Evolutionary conservation across 495 filamentous ascomycete genomes (phyloP).

Genomic region (Amphirosellinia nigrospora): DNA sequence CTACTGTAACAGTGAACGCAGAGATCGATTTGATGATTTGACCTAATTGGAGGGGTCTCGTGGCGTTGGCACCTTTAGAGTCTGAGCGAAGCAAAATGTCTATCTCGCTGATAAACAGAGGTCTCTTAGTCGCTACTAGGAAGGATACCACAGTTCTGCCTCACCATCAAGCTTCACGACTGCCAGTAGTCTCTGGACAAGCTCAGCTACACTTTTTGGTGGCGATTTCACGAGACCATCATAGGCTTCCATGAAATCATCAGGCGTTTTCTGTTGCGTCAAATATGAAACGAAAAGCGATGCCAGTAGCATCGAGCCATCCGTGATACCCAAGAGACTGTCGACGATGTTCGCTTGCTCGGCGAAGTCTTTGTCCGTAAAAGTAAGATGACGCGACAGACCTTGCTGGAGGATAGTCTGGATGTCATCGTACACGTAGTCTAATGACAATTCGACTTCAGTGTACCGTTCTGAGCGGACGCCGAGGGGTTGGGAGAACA

Average conservation of each 20-base stretch:
- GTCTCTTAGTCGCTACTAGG: conserved; percentile 15
- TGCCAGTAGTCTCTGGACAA: conserved; percentile 3
- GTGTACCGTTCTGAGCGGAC: background rate
- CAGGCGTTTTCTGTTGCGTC: conserved; percentile 9
- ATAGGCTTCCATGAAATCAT: conserved; percentile 8
- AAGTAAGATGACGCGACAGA: background rate
- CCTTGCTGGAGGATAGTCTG: conserved; percentile 18
- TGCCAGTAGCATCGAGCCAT: conserved; percentile 3
- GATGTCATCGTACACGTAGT: conserved; percentile 17
- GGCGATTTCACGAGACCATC: conserved; percentile 7
- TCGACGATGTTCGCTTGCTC: conserved; percentile 10
- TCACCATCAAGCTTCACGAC: conserved; percentile 3
- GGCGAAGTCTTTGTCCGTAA: background rate
- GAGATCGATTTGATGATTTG: conserved; percentile 5
- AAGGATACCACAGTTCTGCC: conserved; percentile 7
- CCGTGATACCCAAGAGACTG: conserved; percentile 8
- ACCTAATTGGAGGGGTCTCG: background rate
- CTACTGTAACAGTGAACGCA: conserved; percentile 8
- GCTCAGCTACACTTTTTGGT: background rate
- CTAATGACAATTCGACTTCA: conserved; percentile 15
- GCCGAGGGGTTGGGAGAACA: conserved; percentile 19
- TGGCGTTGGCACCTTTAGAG: background rate
- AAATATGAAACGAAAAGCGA: conserved; percentile 14
- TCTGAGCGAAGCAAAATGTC: conserved; percentile 13
- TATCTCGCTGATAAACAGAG: conserved; percentile 11